Evolutionary conservation across 2,329 filamentous ascomycete species (phyloP).

Genomic region (Fusarium albosuccineum): DNA sequence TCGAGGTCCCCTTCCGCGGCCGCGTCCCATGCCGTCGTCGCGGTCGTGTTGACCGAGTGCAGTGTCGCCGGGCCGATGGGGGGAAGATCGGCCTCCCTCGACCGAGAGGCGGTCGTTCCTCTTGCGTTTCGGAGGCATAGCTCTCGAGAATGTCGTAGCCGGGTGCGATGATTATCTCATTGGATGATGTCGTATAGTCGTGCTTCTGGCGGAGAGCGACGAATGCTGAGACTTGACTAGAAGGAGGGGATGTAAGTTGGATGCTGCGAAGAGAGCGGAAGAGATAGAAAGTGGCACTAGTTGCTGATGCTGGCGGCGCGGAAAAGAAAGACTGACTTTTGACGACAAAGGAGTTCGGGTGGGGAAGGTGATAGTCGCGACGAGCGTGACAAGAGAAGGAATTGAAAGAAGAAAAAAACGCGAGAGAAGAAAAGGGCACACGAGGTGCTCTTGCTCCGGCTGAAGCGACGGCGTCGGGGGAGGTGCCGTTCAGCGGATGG

Average conservation of each 20-base stretch:
- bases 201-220: constrained; percentile 10
- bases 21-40: constrained; percentile 62
- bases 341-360: constrained; percentile 43
- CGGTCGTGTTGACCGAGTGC: constrained; percentile 69
- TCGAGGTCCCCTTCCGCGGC: constrained; percentile 62
- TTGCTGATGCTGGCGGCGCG: constrained; percentile 36
- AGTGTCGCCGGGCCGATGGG: constrained; percentile 72
- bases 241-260: constrained; percentile 35
- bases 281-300: constrained; percentile 24
- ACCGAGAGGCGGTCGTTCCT: constrained; percentile 64
- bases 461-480: constrained; percentile 20
- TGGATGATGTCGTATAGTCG: constrained; percentile 39
- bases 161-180: constrained; percentile 50
- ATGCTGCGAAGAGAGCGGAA: constrained; percentile 15
- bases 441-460: constrained; percentile 10
- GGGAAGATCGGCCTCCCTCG: constrained; percentile 69
- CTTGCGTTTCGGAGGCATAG: constrained; percentile 73
- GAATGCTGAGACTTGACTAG: constrained; percentile 27
- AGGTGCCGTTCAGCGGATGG: constrained; percentile 24
- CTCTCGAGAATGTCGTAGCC: constrained; percentile 39
- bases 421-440: constrained; percentile 10
- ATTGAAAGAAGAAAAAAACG: constrained; percentile 33
- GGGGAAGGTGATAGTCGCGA: constrained; percentile 33
- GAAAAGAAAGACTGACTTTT: constrained; percentile 45
- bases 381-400: constrained; percentile 41